Evolutionary conservation across 805 yeast species (phyloP).

Genomic region (Wickerhamiella allomyrinae): DNA sequence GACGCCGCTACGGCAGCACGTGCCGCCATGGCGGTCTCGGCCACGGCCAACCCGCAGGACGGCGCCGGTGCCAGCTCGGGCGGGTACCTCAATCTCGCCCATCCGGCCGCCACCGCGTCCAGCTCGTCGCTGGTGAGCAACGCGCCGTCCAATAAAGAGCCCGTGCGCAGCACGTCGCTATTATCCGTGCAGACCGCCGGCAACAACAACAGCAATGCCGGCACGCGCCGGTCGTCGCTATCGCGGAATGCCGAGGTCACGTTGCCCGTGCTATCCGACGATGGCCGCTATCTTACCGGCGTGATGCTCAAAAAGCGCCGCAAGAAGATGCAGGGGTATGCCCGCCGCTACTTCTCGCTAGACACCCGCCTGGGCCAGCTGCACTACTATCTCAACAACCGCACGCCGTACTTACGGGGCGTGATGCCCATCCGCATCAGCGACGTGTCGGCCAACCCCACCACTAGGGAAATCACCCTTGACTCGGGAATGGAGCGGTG

Average conservation of each 20-base stretch:
- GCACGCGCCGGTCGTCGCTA: constrained; percentile 7
- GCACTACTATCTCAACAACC: constrained; percentile 61
- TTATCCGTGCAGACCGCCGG: constrained; percentile 2
- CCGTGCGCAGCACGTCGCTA: not conserved
- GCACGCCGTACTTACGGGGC: constrained; percentile 66
- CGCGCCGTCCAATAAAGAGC: not conserved
- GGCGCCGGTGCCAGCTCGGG: not conserved
- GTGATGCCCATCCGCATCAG: constrained; percentile 78
- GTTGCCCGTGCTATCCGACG: not conserved
- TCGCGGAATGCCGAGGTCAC: not conserved
- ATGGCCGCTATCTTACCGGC: constrained; percentile 49
- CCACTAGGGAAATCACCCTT: constrained; percentile 53
- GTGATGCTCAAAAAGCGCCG: constrained; percentile 65
- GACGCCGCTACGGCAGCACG: not conserved
- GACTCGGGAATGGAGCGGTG: constrained; percentile 95
- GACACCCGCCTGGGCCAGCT: constrained; percentile 72
- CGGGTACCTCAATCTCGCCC: not conserved
- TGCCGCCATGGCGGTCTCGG: not conserved
- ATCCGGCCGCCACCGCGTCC: not conserved
- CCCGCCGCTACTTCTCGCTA: constrained; percentile 68
- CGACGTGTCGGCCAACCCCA: constrained; percentile 65
- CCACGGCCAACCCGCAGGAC: not conserved
- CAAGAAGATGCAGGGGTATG: constrained; percentile 73
- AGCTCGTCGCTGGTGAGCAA: not conserved
- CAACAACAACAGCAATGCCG: constrained; percentile 7